Evolutionary conservation across 352 stramenopile species (phyloP).

Genomic region (Phytophthora cajani): DNA sequence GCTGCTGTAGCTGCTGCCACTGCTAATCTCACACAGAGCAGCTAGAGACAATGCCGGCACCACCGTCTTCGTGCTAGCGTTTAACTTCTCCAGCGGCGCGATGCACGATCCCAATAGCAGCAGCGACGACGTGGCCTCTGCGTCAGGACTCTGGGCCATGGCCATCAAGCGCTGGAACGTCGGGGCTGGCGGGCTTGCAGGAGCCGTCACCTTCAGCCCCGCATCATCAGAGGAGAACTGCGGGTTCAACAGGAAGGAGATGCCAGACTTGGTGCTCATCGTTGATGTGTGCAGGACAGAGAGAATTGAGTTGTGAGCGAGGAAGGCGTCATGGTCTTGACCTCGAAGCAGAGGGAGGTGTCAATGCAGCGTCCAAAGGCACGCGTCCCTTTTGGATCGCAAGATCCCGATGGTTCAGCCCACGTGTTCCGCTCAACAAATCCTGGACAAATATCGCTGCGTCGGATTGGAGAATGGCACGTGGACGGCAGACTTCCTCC

Average conservation of each 20-base stretch:
- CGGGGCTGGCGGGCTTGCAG: conserved; percentile 21
- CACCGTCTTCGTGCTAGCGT: conserved; percentile 9
- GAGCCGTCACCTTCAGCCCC: conserved; percentile 4
- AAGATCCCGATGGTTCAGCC: conserved; percentile 34
- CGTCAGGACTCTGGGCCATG: conserved; percentile 20
- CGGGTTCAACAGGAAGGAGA: conserved; percentile 52
- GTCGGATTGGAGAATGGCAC: conserved; percentile 20
- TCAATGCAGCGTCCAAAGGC: conserved; percentile 9
- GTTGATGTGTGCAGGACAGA: conserved; percentile 7
- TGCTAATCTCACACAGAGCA: conserved; percentile 24
- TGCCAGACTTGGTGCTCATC: conserved; percentile 43
- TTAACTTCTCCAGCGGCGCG: conserved; percentile 37
- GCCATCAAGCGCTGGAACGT: conserved; percentile 24
- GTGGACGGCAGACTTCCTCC: conserved; percentile 6
- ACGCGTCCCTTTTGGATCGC: conserved; percentile 15
- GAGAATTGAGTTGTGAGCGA: conserved; percentile 21
- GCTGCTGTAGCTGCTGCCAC: conserved; percentile 25
- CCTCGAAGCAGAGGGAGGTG: neutral
- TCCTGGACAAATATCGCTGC: neutral
- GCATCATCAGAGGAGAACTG: conserved; percentile 3
- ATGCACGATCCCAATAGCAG: conserved; percentile 41
- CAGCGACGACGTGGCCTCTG: conserved; percentile 17
- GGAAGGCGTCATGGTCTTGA: conserved; percentile 1
- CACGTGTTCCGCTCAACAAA: conserved; percentile 29
- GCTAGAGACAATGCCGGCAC: conserved; percentile 15